Evolutionary conservation across 1,284 basidiomycete genomes (phyloP).

Genomic region (Leucoagaricus sp.): DNA sequence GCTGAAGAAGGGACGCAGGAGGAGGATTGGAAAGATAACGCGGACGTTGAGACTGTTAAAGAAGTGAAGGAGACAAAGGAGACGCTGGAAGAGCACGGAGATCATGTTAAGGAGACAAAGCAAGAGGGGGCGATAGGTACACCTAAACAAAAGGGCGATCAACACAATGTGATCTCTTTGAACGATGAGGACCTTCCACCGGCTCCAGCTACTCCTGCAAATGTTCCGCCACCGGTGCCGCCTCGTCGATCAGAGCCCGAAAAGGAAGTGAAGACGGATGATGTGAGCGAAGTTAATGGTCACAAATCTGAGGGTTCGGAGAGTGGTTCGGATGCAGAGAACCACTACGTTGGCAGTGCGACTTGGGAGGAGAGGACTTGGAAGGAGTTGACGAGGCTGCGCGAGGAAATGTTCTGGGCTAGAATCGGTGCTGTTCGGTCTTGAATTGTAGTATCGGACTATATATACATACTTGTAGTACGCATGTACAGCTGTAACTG

Average conservation of each 20-base stretch:
- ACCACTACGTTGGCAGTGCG: conserved; percentile 57
- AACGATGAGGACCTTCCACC: conserved; percentile 8
- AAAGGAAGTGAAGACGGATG: conserved; percentile 10
- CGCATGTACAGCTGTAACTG: neutral
- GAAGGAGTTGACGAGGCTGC: conserved; percentile 79
- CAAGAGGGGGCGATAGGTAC: conserved; percentile 2
- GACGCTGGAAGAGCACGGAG: conserved; percentile 2
- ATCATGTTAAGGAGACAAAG: conserved; percentile 4
- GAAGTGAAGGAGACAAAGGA: conserved; percentile 10
- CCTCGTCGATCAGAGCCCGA: conserved; percentile 1
- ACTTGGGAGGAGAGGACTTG: conserved; percentile 92
- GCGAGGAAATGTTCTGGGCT: conserved; percentile 91
- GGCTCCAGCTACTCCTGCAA: neutral
- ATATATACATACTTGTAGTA: neutral
- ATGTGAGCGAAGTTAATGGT: conserved; percentile 3
- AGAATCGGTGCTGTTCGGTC: conserved; percentile 59
- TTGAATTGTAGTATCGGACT: neutral
- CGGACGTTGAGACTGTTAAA: conserved; percentile 10
- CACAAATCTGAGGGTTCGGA: neutral
- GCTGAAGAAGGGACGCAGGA: conserved; percentile 9
- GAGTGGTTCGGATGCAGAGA: conserved; percentile 26
- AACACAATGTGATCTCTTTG: conserved; percentile 3
- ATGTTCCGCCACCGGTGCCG: conserved; percentile 5
- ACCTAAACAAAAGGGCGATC: conserved; percentile 14
- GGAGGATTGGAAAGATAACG: conserved; percentile 11